These are phyloP conservation scores for Cyphellophora europaea DNA, from an alignment of 2,329 filamentous ascomycete genomes.

Conservation along the genomic window DNA sequence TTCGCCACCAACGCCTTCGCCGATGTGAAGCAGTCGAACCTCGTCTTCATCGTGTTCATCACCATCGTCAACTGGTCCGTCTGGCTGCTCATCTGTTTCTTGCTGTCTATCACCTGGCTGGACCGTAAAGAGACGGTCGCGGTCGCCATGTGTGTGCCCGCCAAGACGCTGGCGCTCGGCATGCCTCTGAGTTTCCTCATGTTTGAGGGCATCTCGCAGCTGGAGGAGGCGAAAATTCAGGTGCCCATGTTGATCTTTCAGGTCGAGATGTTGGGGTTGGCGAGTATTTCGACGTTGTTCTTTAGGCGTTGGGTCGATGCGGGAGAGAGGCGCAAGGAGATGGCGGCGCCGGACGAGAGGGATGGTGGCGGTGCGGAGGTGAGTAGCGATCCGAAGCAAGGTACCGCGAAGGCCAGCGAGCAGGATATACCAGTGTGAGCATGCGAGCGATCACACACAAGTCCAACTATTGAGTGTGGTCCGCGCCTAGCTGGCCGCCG, in stretches of 20 bases:
- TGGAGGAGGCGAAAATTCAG: constrained; percentile 50
- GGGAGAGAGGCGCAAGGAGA: constrained; percentile 7
- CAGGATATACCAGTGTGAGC: too few species aligned
- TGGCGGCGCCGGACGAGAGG: neutral
- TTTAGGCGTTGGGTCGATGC: constrained; percentile 31
- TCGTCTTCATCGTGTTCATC: constrained; percentile 59
- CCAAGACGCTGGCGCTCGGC: constrained; percentile 62
- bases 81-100: constrained; percentile 54
- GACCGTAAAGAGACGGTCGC: constrained; percentile 55
- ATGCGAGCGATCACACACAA: too few species aligned
- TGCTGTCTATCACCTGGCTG: constrained; percentile 44
- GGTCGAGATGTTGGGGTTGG: constrained; percentile 33
- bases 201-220: constrained; percentile 48
- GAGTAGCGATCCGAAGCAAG: too few species aligned
- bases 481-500: too few species aligned
- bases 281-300: constrained; percentile 30
- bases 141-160: constrained; percentile 63
- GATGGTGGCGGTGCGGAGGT: neutral
- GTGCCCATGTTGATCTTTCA: constrained; percentile 54
- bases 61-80: constrained; percentile 55
- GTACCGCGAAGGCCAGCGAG: too few species aligned
- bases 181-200: constrained; percentile 61
- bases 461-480: too few species aligned
- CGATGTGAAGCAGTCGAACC: constrained; percentile 47
- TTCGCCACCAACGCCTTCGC: constrained; percentile 57